A percentile compares a stretch with the other conserved stretches of the same genome.
phyloP scores from a whole-genome alignment of 2,329 filamentous ascomycete species.

The Exophiala mesophila region DNA sequence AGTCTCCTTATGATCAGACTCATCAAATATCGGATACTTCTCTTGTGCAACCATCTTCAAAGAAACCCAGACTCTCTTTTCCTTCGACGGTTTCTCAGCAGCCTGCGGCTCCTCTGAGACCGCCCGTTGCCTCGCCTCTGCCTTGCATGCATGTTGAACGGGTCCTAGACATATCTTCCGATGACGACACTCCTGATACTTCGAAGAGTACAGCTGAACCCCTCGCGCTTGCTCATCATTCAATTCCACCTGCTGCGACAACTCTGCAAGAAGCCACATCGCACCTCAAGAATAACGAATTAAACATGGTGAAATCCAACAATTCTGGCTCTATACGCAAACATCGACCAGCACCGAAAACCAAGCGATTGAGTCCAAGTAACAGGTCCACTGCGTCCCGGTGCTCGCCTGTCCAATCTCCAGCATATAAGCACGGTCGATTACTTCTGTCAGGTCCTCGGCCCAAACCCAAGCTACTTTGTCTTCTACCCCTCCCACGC shows the following conservation, averaged over 20 bases:
- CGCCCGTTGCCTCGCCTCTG: conserved; percentile 1
- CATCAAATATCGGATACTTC: conserved; percentile 27
- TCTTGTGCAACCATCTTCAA: conserved; percentile 29
- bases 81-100: conserved; percentile 2
- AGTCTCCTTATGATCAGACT: conserved; percentile 63
- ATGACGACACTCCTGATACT: too few relatives aligned
- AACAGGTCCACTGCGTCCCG: too few relatives aligned
- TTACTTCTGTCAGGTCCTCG: conserved; percentile 12
- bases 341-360: too few relatives aligned
- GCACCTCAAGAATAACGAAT: too few relatives aligned
- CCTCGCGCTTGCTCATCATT: too few relatives aligned
- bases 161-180: conserved; percentile 20
- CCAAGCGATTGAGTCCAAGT: too few relatives aligned
- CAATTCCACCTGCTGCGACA: too few relatives aligned
- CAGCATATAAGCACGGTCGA: conserved; percentile 5
- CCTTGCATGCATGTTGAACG: conserved; percentile 8
- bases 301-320: too few relatives aligned
- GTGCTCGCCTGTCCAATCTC: too few relatives aligned
- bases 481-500: conserved; percentile 7
- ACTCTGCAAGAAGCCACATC: too few relatives aligned
- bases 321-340: too few relatives aligned
- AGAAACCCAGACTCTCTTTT: conserved; percentile 31
- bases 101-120: background rate
- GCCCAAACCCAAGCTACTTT: conserved; percentile 10
- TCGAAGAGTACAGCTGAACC: too few relatives aligned